These are phyloP conservation scores for Salix purpurea DNA, from an alignment of 345 rosid species.

Conservation along the genomic window DNA sequence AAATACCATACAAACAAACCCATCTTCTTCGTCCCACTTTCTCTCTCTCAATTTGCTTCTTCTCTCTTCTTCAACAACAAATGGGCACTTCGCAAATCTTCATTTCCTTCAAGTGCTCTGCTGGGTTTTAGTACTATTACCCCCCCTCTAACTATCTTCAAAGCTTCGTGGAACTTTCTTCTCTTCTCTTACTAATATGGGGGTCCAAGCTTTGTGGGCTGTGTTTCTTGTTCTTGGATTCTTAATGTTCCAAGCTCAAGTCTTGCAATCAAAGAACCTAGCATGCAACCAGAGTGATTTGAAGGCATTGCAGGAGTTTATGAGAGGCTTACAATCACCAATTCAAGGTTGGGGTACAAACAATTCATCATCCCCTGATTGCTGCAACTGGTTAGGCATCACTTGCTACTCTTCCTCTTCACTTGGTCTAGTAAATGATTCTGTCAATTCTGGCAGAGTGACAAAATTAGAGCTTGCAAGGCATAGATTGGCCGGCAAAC, in stretches of 20 bases:
- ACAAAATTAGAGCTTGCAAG: constrained; percentile 36
- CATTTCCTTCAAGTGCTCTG: constrained; percentile 7
- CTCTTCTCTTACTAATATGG: constrained; percentile 37
- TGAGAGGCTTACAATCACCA: constrained; percentile 28
- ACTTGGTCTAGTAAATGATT: constrained; percentile 21
- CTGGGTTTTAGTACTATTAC: constrained; percentile 7
- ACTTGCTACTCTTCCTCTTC: constrained; percentile 46
- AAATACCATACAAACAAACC: neutral
- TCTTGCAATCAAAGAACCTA: constrained; percentile 34
- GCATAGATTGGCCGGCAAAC: constrained; percentile 39
- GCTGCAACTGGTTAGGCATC: constrained; percentile 67
- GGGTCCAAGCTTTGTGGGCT: constrained; percentile 30
- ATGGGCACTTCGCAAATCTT: constrained; percentile 8
- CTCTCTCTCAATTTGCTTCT: neutral
- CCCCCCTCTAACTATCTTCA: neutral
- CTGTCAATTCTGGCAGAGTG: constrained; percentile 36
- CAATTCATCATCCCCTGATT: constrained; percentile 30
- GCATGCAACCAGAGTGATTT: constrained; percentile 51
- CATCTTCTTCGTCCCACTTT: neutral
- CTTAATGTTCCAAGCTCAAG: constrained; percentile 20
- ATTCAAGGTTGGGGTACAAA: constrained; percentile 41
- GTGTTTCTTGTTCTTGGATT: constrained; percentile 32
- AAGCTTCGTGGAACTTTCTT: neutral
- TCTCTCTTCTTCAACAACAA: constrained; percentile 1
- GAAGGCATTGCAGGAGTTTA: constrained; percentile 43